These are phyloP conservation scores for Xylaria polymorpha DNA, from an alignment of 2,329 filamentous ascomycete species.

Conservation along the genomic window DNA sequence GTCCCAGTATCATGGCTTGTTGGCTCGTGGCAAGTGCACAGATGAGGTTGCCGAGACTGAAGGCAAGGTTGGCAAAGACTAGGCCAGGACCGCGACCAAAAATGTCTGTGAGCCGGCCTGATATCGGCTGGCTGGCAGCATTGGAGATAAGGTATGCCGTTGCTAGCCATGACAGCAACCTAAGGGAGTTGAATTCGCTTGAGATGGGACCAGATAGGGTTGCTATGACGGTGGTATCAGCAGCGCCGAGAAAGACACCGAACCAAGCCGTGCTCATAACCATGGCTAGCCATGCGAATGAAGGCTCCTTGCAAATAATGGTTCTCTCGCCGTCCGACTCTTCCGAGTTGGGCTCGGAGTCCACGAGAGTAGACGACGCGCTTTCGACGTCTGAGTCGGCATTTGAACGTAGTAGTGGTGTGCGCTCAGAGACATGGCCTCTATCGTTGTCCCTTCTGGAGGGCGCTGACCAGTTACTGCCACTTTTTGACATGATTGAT, in stretches of 20 bases:
- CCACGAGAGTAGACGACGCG: constrained; percentile 13
- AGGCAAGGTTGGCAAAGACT: constrained; percentile 28
- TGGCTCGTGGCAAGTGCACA: constrained; percentile 27
- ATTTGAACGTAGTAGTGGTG: constrained; percentile 11
- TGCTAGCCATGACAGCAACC: constrained; percentile 22
- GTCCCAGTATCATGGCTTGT: constrained; percentile 27
- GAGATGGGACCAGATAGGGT: constrained; percentile 26
- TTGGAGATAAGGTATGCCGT: constrained; percentile 29
- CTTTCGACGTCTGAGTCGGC: constrained; percentile 20
- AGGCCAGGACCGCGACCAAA: constrained; percentile 26
- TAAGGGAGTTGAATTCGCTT: constrained; percentile 26
- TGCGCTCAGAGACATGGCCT: constrained; percentile 14
- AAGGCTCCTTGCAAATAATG: constrained; percentile 24
- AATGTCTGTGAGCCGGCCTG: constrained; percentile 26
- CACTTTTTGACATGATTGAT: constrained; percentile 17
- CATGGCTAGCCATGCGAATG: constrained; percentile 25
- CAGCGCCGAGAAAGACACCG: constrained; percentile 28
- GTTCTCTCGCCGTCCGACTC: constrained; percentile 16
- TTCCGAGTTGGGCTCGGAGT: neutral
- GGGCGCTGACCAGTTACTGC: constrained; percentile 2
- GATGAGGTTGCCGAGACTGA: constrained; percentile 24
- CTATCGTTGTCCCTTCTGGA: neutral
- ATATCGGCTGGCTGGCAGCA: constrained; percentile 25
- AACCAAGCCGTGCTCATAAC: constrained; percentile 32
- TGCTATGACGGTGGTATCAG: constrained; percentile 27